A percentile compares a stretch with the other conserved stretches of the same genome.
Evolutionary conservation across 2,329 filamentous ascomycete genomes (phyloP).

Genomic region (Xylariaceae sp.): DNA sequence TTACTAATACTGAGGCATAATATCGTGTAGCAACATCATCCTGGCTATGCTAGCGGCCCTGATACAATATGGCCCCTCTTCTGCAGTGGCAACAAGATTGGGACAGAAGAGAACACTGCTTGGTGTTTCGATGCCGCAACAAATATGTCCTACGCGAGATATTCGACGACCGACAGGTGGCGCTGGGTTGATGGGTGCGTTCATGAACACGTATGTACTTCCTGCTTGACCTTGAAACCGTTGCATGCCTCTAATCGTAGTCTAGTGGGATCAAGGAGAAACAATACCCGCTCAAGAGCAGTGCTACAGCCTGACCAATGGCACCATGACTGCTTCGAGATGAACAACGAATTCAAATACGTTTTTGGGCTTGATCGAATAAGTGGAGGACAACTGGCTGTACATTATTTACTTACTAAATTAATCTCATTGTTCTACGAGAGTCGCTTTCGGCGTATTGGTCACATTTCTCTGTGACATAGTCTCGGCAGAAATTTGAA

Average conservation of each 20-base stretch:
- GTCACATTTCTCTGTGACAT: too few species aligned
- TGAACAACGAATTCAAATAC: too few species aligned
- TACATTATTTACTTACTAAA: too few species aligned
- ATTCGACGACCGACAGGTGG: slow-evolving; percentile 36
- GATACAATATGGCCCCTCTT: slow-evolving; percentile 36
- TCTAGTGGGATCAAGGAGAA: background rate
- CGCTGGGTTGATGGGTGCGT: slow-evolving; percentile 39
- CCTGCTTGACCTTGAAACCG: too few species aligned
- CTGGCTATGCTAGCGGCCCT: slow-evolving; percentile 33
- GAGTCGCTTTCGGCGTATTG: too few species aligned
- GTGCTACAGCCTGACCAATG: too few species aligned
- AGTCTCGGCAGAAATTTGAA: too few species aligned
- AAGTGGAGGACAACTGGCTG: too few species aligned
- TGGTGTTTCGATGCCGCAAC: slow-evolving; percentile 38
- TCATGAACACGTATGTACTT: slow-evolving; percentile 35
- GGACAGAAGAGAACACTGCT: slow-evolving; percentile 29
- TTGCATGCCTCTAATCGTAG: too few species aligned
- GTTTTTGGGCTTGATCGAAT: too few species aligned
- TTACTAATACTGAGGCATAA: slow-evolving; percentile 1
- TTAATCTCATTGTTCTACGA: too few species aligned
- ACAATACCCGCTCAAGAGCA: background rate
- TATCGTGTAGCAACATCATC: slow-evolving; percentile 33
- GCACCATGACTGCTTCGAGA: too few species aligned
- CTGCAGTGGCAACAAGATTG: slow-evolving; percentile 34
- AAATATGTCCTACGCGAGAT: slow-evolving; percentile 39